A percentile compares a stretch with the other conserved stretches of the same genome.
phyloP scores from a whole-genome alignment of 768 basidiomycete genomes.

The Suillus variegatus region DNA sequence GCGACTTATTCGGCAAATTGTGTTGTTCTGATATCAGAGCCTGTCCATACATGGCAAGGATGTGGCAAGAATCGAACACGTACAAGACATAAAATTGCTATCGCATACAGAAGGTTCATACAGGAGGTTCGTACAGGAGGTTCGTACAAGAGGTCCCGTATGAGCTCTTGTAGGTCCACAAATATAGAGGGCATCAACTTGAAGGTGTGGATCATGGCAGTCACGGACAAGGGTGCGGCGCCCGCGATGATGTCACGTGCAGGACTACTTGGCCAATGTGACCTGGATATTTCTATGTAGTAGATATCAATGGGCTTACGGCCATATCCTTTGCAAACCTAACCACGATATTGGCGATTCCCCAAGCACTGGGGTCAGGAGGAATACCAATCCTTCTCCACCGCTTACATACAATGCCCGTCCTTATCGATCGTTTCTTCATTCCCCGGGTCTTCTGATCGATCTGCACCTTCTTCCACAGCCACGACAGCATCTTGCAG shows the following conservation, averaged over 20 bases:
- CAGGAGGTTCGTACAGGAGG: background rate
- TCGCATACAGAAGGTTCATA: background rate
- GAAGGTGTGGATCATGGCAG: background rate
- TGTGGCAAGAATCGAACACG: background rate
- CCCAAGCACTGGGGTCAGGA: conserved; percentile 61
- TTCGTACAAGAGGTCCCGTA: background rate
- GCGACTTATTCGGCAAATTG: background rate
- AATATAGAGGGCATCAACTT: background rate
- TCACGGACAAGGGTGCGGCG: too few relatives aligned
- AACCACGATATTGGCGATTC: conserved; percentile 43
- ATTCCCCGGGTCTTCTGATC: conserved; percentile 43
- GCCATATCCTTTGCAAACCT: conserved; percentile 33
- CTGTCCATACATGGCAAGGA: background rate
- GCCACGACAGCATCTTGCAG: conserved; percentile 25
- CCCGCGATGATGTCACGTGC: background rate
- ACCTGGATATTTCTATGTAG: background rate
- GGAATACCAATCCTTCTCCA: conserved; percentile 29
- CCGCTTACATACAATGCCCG: conserved; percentile 45
- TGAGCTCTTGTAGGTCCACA: background rate
- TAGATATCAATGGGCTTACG: background rate
- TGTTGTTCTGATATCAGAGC: background rate
- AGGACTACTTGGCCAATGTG: background rate
- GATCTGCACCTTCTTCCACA: conserved; percentile 42
- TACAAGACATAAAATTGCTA: too few relatives aligned
- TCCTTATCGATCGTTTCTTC: conserved; percentile 46